Evolutionary conservation across 345 rosid species (phyloP), one percentile per base, ranked within the genome.

Genomic region (Firmiana major): DNA sequence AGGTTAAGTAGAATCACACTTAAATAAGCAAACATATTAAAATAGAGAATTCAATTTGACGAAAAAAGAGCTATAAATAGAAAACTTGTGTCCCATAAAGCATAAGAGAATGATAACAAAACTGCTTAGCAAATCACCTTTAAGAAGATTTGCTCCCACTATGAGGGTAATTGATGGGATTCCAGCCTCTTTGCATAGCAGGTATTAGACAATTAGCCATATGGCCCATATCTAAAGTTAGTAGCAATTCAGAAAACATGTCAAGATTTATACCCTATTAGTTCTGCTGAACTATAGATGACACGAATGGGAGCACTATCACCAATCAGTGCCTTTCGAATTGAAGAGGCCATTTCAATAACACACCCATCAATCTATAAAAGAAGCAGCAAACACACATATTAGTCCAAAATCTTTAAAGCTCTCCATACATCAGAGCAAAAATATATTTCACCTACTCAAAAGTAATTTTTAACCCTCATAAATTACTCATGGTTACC

Each of bases 251-350:
- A 16, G 6, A 49, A 36, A 49, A 49, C 16, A 48, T 48, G 53
- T 13, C 45, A 43, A 24, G 71, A 21, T 81, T 11, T 48, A 76
- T 91, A 91, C 93, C 93, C 93, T 78, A 88, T 45, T 66, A 91
- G 63, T 71, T 84, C 62, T 46, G 83, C 81, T 31, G 89, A 83
- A 76, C 87, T 88, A 51, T 84, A 88, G 79, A 89, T 80, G 51
- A 86, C 89, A 63, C 80, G 82, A 70, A 91, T 86, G 63, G 92
- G 89, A 77, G 95, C 91, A 55, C 69, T 78, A 7, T 84, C 79
- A 36, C 92, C 90, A 1, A 89, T 83, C 60, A 89, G 64, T 57
- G 80, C 40, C 80, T 85, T 85, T 63, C 89, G 81, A 49, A 86
- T 49, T 36, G 58, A 80, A 62, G 91, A 85, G 64, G 75, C 42